A percentile compares a stretch with the other conserved stretches of the same genome.
Conservation (phyloP, 768 basidiomycete species). For the Sutorius australiensis region DNA sequence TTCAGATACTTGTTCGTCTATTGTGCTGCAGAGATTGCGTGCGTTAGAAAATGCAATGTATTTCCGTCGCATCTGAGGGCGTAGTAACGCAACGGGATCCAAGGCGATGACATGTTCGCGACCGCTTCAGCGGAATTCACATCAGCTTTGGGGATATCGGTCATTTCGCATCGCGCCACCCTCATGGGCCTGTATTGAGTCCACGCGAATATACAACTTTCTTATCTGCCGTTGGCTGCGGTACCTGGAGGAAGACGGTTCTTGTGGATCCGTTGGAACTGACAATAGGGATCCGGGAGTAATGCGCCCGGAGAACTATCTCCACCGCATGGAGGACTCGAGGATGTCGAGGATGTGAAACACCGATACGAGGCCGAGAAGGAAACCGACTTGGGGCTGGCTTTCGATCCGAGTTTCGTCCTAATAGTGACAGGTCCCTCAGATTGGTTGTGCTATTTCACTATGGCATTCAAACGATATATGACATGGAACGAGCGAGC, state of each 20-base stretch:
- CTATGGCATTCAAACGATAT: too few relatives aligned
- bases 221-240: background rate
- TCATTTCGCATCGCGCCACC: background rate
- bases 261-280: background rate
- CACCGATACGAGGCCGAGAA: background rate
- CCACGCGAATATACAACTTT: background rate
- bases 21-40: constrained; percentile 7
- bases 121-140: background rate
- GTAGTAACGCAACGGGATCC: constrained; percentile 3
- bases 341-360: background rate
- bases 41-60: constrained; percentile 19
- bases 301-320: background rate
- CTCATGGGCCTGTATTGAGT: background rate
- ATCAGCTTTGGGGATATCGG: too few relatives aligned
- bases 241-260: background rate
- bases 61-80: constrained; percentile 10
- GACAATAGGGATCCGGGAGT: background rate
- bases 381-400: background rate
- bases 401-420: too few relatives aligned
- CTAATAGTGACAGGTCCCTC: too few relatives aligned
- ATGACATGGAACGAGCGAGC: background rate
- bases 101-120: background rate
- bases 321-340: background rate
- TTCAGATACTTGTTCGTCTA: constrained; percentile 11
- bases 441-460: too few relatives aligned